phyloP scores from a whole-genome alignment of 2,329 filamentous ascomycete species.

The Gnomoniopsis smithogilvyi region DNA sequence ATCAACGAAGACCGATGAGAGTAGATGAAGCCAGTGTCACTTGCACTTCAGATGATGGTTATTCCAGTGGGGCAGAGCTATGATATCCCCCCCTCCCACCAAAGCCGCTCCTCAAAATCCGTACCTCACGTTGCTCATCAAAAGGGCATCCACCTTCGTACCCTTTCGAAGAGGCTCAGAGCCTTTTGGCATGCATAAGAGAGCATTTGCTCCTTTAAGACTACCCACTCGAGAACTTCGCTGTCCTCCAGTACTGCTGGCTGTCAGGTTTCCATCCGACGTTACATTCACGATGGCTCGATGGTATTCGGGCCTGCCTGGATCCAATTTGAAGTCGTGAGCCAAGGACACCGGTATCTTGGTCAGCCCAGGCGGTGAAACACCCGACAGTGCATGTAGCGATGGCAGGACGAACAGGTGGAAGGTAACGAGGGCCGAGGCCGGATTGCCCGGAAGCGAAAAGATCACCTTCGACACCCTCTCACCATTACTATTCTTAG shows the following conservation, averaged over 20 bases:
- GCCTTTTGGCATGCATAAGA: constrained; percentile 71
- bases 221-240: constrained; percentile 88
- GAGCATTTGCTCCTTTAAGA: constrained; percentile 80
- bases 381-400: constrained; percentile 72
- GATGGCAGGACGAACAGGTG: constrained; percentile 91
- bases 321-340: constrained; percentile 72
- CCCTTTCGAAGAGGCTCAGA: constrained; percentile 66
- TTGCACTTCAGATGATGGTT: background rate
- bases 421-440: constrained; percentile 87
- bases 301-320: constrained; percentile 81
- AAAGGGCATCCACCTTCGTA: constrained; percentile 67
- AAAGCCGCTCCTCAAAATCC: constrained; percentile 15
- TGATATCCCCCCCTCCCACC: too few species aligned
- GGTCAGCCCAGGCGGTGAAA: constrained; percentile 66
- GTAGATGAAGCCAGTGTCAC: background rate
- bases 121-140: constrained; percentile 60
- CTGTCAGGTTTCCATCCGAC: constrained; percentile 66
- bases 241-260: constrained; percentile 83
- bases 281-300: constrained; percentile 70
- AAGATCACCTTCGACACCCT: constrained; percentile 73
- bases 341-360: constrained; percentile 67
- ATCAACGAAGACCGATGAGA: background rate
- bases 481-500: constrained; percentile 56
- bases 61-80: background rate
- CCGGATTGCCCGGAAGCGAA: constrained; percentile 89